Conservation (phyloP, 495 filamentous ascomycete species). For the Podospora conica region DNA sequence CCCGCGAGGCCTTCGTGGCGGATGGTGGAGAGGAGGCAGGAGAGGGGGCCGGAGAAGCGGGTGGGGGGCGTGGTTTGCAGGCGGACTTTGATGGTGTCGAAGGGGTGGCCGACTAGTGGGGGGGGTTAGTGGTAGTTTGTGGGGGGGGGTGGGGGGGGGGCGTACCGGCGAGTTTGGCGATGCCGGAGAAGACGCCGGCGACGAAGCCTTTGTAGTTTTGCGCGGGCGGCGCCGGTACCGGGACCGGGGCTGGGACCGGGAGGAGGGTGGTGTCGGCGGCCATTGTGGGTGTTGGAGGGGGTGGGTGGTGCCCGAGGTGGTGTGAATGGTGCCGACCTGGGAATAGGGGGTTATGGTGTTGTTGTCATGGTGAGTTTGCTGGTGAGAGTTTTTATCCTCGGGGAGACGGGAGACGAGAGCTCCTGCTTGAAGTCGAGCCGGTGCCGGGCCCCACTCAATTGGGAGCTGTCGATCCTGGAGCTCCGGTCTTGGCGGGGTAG, state of each 20-base stretch:
- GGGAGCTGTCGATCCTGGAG: neutral
- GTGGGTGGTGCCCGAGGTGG: neutral
- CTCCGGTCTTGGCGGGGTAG: slow-evolving; percentile 8
- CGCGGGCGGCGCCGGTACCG: slow-evolving; percentile 7
- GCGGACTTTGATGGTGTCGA: slow-evolving; percentile 95
- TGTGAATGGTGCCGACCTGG: neutral
- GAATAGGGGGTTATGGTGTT: neutral
- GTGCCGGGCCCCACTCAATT: slow-evolving; percentile 1
- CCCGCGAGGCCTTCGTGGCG: slow-evolving; percentile 72
- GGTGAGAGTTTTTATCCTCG: neutral
- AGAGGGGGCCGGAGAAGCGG: slow-evolving; percentile 79
- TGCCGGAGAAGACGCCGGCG: slow-evolving; percentile 86
- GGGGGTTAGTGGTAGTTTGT: neutral
- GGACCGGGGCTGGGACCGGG: slow-evolving; percentile 1
- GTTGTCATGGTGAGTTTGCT: neutral
- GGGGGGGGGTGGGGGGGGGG: neutral
- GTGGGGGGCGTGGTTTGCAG: slow-evolving; percentile 75
- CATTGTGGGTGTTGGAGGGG: slow-evolving; percentile 11
- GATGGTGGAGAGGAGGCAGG: slow-evolving; percentile 76
- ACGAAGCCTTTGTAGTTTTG: slow-evolving; percentile 86
- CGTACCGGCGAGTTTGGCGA: slow-evolving; percentile 81
- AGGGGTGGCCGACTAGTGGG: slow-evolving; percentile 49
- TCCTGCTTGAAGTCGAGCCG: neutral
- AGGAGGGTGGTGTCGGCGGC: slow-evolving; percentile 5
- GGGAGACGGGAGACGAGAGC: neutral